Evolutionary conservation across 768 basidiomycete genomes (phyloP).

Genomic region (Sarcomyxa edulis): DNA sequence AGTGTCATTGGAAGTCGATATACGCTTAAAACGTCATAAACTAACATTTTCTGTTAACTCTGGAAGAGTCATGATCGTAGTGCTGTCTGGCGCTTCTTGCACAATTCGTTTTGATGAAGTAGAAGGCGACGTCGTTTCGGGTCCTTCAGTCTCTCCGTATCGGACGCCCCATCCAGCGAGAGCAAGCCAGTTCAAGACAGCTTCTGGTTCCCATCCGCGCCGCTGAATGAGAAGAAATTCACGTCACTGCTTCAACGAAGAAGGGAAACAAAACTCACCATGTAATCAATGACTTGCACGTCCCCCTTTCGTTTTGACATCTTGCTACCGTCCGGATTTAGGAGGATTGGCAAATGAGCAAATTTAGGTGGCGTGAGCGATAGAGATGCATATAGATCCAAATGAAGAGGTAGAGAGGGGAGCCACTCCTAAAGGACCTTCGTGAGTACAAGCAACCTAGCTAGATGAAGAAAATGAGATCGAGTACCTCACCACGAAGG

Average conservation of each 20-base stretch:
- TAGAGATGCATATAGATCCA: conserved; percentile 82
- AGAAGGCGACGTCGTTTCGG: conserved; percentile 16
- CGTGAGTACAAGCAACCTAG: background rate
- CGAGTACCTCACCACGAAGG: conserved; percentile 79
- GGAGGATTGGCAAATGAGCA: conserved; percentile 85
- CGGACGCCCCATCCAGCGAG: conserved; percentile 89
- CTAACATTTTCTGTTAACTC: conserved; percentile 59
- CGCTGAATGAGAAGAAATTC: conserved; percentile 45
- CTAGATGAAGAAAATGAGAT: background rate
- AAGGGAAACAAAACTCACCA: conserved; percentile 42
- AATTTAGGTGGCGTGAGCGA: conserved; percentile 70
- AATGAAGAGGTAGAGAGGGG: conserved; percentile 85
- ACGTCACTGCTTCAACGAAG: background rate
- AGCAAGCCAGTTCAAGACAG: conserved; percentile 89
- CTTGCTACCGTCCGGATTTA: conserved; percentile 88
- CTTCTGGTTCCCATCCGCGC: conserved; percentile 86
- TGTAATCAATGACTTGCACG: conserved; percentile 81
- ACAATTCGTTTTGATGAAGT: conserved; percentile 12
- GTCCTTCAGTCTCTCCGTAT: conserved; percentile 21
- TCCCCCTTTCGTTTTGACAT: conserved; percentile 94
- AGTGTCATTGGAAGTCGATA: too few relatives aligned
- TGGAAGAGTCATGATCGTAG: conserved; percentile 54
- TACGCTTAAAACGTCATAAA: background rate
- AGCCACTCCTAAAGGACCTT: conserved; percentile 95
- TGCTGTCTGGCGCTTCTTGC: conserved; percentile 58